Evolutionary conservation across 192 early-diverging fungal genomes (phyloP), one percentile per base, ranked within the genome.

Genomic region (Coemansia sp.): DNA sequence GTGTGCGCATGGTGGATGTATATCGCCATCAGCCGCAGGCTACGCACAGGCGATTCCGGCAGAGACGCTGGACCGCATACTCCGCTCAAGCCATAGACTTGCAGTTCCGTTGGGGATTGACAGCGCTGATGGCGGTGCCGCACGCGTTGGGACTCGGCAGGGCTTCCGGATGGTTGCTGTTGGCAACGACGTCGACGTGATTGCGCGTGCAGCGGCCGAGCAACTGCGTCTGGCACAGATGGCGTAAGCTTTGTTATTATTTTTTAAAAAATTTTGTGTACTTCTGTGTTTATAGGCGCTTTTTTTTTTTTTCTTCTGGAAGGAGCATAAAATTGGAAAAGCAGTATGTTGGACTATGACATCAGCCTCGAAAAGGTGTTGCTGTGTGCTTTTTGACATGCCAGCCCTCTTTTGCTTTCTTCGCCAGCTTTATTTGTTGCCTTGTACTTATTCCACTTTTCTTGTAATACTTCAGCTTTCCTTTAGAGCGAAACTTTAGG

Each of bases 151-250:
- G 14, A 53, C 33, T 17, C 69, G 39, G 24, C 68, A 68, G 50
- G 79, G 79, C 2, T 76, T 82, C 58, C 70, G 46, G 57, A 68
- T 82, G 74, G 74, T 70, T 2, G 54, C 69, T 19, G 64, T 76
- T 36, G 78, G 66, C 55, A 72, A 42, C 55, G 74, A 76, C 51
- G 42, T 68, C 20, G 75, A 74, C 8, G 50, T 73, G 0, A 57
- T 82, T 23, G 52, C 68, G 6, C 23, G 67, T 3, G 79, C 67
- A 0, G 74, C 79, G 9, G 61, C 70, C 3, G 74, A 82, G 46
- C 74, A 74, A 59, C 74, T 82, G 14, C 72, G 70, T 24, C 46
- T 67, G 59, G 68, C 70, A 27, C 72, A 54, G 51, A 52, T 68
- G 2, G 31, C 52, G 8, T 62, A 65, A 61, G n/a, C 19, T 21